Percentiles rank a stretch among this genome's conserved stretches.
Evolutionary conservation across 2,329 filamentous ascomycete genomes (phyloP).

Genomic region (Diaporthe helianthi): DNA sequence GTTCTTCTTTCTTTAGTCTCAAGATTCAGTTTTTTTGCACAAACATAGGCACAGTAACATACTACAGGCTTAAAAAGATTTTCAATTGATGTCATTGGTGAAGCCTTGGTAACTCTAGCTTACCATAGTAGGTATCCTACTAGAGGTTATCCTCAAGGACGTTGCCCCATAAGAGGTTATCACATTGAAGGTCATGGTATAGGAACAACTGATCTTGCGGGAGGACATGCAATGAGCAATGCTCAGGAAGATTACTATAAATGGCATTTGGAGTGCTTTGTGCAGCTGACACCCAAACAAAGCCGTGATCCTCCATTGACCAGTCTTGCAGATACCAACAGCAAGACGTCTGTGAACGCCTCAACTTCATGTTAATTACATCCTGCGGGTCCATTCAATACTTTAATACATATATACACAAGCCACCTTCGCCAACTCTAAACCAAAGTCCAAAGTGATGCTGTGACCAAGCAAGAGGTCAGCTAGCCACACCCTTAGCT

Average conservation of each 20-base stretch:
- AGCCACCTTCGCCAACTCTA: too few species aligned
- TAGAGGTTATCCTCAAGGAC: background rate
- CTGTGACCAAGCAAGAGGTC: too few species aligned
- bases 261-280: too few species aligned
- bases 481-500: background rate
- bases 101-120: background rate
- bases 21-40: background rate
- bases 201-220: too few species aligned
- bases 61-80: background rate
- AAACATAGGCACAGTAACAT: background rate
- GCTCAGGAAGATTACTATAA: too few species aligned
- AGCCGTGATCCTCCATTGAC: background rate
- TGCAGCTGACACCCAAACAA: too few species aligned
- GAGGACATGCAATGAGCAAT: too few species aligned
- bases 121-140: background rate
- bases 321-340: background rate
- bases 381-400: background rate
- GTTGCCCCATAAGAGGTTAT: background rate
- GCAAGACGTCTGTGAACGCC: too few species aligned
- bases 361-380: background rate
- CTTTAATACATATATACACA: background rate
- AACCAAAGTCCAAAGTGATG: too few species aligned
- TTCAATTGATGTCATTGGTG: background rate
- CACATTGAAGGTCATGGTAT: too few species aligned
- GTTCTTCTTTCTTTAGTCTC: background rate